These are phyloP conservation scores for Monilinia fructigena DNA, from an alignment of 2,329 filamentous ascomycete genomes.

Conservation along the genomic window DNA sequence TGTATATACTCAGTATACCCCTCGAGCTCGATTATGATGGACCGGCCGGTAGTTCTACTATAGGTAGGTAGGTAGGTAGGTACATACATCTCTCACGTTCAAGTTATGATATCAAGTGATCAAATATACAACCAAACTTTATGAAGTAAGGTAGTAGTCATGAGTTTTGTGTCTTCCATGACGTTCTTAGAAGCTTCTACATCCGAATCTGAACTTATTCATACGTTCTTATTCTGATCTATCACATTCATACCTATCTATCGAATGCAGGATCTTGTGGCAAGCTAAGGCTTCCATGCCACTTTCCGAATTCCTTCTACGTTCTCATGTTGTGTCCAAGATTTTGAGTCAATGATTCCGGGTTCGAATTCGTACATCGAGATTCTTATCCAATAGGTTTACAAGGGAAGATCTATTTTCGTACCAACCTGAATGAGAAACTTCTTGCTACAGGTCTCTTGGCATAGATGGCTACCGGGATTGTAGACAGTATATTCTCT, in stretches of 20 bases:
- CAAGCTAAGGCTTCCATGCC: not conserved
- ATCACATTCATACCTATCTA: not conserved
- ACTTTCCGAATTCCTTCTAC: not conserved
- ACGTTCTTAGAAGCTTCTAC: not conserved
- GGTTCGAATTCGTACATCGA: not conserved
- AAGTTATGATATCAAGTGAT: slow-evolving; percentile 2
- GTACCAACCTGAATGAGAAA: not conserved
- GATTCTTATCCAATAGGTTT: not conserved
- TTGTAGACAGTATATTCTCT: not conserved
- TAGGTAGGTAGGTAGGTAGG: not conserved
- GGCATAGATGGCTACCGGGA: too few relatives aligned
- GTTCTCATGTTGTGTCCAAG: not conserved
- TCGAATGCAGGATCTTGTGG: not conserved
- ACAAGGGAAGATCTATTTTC: not conserved
- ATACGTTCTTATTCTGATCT: not conserved
- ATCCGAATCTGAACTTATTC: slow-evolving; percentile 2
- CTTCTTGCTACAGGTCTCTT: not conserved
- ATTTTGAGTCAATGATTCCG: not conserved
- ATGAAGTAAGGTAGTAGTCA: not conserved
- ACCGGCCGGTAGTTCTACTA: not conserved
- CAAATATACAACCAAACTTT: not conserved
- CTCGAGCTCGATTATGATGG: too few relatives aligned
- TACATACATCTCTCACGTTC: not conserved
- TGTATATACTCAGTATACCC: slow-evolving; percentile 3
- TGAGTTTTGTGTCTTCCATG: not conserved